Evolutionary conservation across 2,329 filamentous ascomycete species (phyloP), one percentile per base, ranked within the genome.

Genomic region (Pseudogymnoascus sp.): DNA sequence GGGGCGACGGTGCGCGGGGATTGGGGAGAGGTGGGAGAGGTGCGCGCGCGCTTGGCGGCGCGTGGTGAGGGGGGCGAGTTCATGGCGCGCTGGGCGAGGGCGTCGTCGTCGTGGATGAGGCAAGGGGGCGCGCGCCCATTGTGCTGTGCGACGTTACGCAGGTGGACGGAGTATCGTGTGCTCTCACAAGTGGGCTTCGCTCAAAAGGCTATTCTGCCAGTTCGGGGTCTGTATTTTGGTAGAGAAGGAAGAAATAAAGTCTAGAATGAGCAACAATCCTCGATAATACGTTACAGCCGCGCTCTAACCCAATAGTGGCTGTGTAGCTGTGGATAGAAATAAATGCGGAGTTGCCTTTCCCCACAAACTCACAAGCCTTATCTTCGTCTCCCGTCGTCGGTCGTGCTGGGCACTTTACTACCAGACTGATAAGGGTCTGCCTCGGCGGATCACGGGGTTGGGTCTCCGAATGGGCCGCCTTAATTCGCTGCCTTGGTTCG

Each of bases 281-380:
- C 28, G 45, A 55, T 55, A 55, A 55, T 55, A 33, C 16, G 49
- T 55, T 55, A 55, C 49, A 19, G 49, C 28, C 28, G 28, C 14
- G 28, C 9, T 33, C 28, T 55, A 30, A 23, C 49, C 49, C 49
- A 55, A 55, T 55, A 22, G 49, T 35, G 49, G 49, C 49, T 55
- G 49, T 55, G 49, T 55, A 14, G 9, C n/a, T 55, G 45, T 55
- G 45, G 45, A 55, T 55, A 35, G 49, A 22, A 55, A 35, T 55
- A 55, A 33, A 33, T 55, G 49, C 28, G 49, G 49, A 55, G 49
- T 55, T 55, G 49, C 49, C 9, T 55, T 45, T 55, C 49, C 49
- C 49, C 49, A 55, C 49, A 55, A 55, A 22, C n/a, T 55, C 49
- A 33, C 49, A 55, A 55, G 49, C 49, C 49, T 55, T 55, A 55